Evolutionary conservation across 1,139 yeast species (phyloP), one percentile per base, ranked within the genome.

Genomic region (Entelexis paramagnoliae): DNA sequence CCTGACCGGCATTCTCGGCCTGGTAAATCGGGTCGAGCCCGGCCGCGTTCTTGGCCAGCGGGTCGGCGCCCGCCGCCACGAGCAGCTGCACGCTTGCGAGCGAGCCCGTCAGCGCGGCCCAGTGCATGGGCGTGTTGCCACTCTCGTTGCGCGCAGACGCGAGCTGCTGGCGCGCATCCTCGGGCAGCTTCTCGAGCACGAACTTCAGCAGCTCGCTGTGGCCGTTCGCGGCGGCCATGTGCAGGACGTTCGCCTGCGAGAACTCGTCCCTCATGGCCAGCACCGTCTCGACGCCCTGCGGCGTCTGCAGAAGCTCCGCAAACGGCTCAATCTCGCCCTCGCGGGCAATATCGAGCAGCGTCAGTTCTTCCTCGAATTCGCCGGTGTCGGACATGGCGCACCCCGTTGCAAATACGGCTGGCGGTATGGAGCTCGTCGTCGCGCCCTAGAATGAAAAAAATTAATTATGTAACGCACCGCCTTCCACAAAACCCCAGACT

Each of bases 191-290:
- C 1, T 77, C 72, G 43, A 87, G 64, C 44, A 87, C 69, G 63
- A 76, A 83, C 60, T 77, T 67, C 33, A 84, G 77, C 7, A 81
- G 78, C 47, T 80, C 87, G n/a, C 72, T 58, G 64, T 89, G 95
- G 0, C 96, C 97, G 66, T 91, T 91, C 33, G 93, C 98, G 33
- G 94, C 80, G 1, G 97, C 96, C 88, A 86, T 85, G 64, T 91
- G 98, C 49, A 91, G 70, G 13, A 95, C 83, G 0, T 96, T 86
- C 51, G 84, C 78, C 49, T 75, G 68, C 1, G 88, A 76, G 49
- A 68, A 72, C 46, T 80, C 81, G 59, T 85, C 93, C 61, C 76
- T 77, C 54, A 81, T 79, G 4, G 67, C 66, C 43, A 74, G 59
- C 46, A 83, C 54, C 20, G 38, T 38, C 46, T 58, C 55, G n/a